A percentile compares a stretch with the other conserved stretches of the same genome.
phyloP scores from a whole-genome alignment of 352 stramenopile genomes.

The Phytophthora melonis region DNA sequence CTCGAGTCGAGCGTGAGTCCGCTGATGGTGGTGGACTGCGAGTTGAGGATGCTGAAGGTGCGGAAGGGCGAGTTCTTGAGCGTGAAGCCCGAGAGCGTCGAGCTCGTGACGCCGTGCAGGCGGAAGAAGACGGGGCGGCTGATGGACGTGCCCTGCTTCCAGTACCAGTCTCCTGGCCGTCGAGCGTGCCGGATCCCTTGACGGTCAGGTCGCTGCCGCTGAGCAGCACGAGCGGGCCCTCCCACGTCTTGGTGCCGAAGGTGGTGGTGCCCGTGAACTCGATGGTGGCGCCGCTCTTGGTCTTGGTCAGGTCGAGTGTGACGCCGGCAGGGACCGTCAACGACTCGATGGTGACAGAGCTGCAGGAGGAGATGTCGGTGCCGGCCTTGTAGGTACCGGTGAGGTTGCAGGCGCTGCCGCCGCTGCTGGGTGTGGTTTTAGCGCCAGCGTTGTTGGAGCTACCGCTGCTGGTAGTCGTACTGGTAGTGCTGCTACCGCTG shows the following conservation, averaged over 20 bases:
- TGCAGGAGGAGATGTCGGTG: slow-evolving; percentile 31
- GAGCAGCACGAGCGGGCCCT: too few species aligned
- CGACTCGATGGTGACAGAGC: slow-evolving; percentile 27
- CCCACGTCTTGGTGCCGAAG: slow-evolving; percentile 15
- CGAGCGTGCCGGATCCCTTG: slow-evolving; percentile 34
- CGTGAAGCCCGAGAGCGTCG: neutral
- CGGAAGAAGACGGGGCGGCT: slow-evolving; percentile 39
- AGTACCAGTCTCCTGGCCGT: slow-evolving; percentile 46
- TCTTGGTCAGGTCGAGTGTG: slow-evolving; percentile 37
- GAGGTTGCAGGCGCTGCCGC: slow-evolving; percentile 28
- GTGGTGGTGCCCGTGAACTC: slow-evolving; percentile 1
- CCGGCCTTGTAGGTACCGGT: slow-evolving; percentile 38
- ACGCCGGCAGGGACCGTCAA: slow-evolving; percentile 38
- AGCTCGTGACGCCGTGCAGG: neutral
- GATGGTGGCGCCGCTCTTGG: slow-evolving; percentile 29
- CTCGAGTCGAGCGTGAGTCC: slow-evolving; percentile 1
- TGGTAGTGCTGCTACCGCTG: neutral
- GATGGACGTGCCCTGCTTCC: slow-evolving; percentile 37
- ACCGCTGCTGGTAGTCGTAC: neutral
- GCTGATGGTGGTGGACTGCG: slow-evolving; percentile 1
- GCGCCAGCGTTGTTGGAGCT: neutral
- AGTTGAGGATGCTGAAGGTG: slow-evolving; percentile 15
- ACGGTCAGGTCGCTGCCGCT: slow-evolving; percentile 23
- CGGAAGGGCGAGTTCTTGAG: slow-evolving; percentile 18
- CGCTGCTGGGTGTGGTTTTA: neutral